These are phyloP conservation scores for Phytophthora citrophthora DNA, from an alignment of 352 stramenopile species.

Conservation along the genomic window DNA sequence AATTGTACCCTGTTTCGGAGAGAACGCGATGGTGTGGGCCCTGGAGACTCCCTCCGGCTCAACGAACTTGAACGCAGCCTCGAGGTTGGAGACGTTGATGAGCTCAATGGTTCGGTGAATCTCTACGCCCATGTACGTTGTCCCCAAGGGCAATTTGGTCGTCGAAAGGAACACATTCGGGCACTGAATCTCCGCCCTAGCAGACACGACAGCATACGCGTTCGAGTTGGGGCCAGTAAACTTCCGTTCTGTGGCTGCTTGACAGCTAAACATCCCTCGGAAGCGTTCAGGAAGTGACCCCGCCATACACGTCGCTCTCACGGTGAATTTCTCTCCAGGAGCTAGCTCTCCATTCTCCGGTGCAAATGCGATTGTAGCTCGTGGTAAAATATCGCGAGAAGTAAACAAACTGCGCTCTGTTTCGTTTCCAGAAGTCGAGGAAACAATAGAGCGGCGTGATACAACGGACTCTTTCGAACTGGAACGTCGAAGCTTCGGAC, in stretches of 20 bases:
- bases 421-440: conserved; percentile 44
- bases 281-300: conserved; percentile 73
- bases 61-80: conserved; percentile 76
- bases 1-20: conserved; percentile 52
- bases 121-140: conserved; percentile 70
- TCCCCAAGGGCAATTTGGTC: conserved; percentile 52
- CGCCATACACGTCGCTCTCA: conserved; percentile 57
- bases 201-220: conserved; percentile 40
- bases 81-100: conserved; percentile 85
- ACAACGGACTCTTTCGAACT: conserved; percentile 64
- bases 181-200: conserved; percentile 76
- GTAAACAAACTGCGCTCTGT: conserved; percentile 53
- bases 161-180: conserved; percentile 77
- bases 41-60: conserved; percentile 65
- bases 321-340: conserved; percentile 41
- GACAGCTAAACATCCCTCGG: conserved; percentile 51
- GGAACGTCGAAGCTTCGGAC: conserved; percentile 34
- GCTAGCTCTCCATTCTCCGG: conserved; percentile 51
- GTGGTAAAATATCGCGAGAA: conserved; percentile 47
- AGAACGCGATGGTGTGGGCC: conserved; percentile 54
- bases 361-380: conserved; percentile 54
- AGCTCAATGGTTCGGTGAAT: conserved; percentile 57
- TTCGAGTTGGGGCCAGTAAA: conserved; percentile 23
- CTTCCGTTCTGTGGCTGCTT: conserved; percentile 34
- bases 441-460: conserved; percentile 44